Base-by-base conservation (phyloP, 768 basidiomycete genomes). In the Panus rudis region DNA sequence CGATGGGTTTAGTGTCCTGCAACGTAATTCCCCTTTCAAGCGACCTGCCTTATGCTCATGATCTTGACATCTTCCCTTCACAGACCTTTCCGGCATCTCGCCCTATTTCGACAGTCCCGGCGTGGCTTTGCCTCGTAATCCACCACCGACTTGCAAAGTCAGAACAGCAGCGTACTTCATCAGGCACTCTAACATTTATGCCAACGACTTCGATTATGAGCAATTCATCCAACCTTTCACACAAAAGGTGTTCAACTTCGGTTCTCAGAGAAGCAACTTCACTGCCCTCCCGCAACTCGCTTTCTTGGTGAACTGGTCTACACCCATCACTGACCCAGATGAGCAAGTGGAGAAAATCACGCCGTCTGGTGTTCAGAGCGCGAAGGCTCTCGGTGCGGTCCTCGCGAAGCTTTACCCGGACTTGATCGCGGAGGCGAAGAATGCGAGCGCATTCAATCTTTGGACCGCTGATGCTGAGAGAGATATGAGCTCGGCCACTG, bases 161-260 rank as follows among this genome's bases (percentile, higher is more conserved):
- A 39, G 23, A n/a, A 48, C 44, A 30, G 52, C 52, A 5, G 45
- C 49, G 0, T 53, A 53, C 27, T 37, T 53, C 16, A 40, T 51
- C 10, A 46, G 52, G 4, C 49, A 53, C 37, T 53, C 52, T 3
- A 51, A 53, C 27, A 53, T 50, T 6, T 51, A 53, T 24, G 52
- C 49, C 24, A 53, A 53, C 16, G 52, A 50, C 20, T 53, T 45
- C 25, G 52, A 53, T 16, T 53, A 53, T 23, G 49, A 50, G 41
- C 47, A 42, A 3, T 48, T 42, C 33, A 30, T 53, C 16, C 39
- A 35, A 3, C 52, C 52, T 1, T 53, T 53, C 40, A 26, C 50
- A 21, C 30, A 28, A 11, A 53, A 53, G 31, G 32, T 53, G 1
- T 46, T 21, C 10, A 53, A 53, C 38, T 50, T 42, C 41, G 21